Conservation (phyloP, 2,329 filamentous ascomycete species). For the Clarireedia homoeocarpa region DNA sequence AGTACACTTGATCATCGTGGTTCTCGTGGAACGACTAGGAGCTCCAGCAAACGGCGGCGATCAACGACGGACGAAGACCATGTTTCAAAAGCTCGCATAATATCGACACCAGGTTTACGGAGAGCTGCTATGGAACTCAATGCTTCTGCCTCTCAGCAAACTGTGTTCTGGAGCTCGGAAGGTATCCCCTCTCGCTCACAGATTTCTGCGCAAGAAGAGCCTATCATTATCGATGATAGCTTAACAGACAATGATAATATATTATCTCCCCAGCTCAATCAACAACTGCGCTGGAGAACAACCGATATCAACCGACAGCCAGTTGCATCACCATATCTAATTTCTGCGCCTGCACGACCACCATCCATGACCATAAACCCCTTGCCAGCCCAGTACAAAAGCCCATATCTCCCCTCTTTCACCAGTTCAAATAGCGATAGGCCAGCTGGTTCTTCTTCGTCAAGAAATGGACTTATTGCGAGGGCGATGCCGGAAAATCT, state of each 20-base stretch:
- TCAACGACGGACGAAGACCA: background rate
- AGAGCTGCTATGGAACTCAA: background rate
- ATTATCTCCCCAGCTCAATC: background rate
- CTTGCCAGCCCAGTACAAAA: no score
- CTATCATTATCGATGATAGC: background rate
- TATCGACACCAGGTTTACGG: background rate
- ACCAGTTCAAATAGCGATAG: no score
- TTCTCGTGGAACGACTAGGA: background rate
- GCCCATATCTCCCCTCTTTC: no score
- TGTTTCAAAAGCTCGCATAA: background rate
- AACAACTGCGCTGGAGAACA: no score
- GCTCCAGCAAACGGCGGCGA: background rate
- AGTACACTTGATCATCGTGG: background rate
- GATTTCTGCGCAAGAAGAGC: background rate
- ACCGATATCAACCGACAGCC: no score
- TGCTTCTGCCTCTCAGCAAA: background rate
- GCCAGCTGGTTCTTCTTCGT: no score
- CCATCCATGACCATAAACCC: background rate
- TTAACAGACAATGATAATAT: background rate
- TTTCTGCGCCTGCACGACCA: background rate
- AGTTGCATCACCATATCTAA: background rate
- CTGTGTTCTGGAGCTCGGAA: no score
- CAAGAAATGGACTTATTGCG: no score
- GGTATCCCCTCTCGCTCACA: no score
- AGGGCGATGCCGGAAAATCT: no score